Conservation (phyloP, 345 rosid genomes). For the Syzygium aqueum region DNA sequence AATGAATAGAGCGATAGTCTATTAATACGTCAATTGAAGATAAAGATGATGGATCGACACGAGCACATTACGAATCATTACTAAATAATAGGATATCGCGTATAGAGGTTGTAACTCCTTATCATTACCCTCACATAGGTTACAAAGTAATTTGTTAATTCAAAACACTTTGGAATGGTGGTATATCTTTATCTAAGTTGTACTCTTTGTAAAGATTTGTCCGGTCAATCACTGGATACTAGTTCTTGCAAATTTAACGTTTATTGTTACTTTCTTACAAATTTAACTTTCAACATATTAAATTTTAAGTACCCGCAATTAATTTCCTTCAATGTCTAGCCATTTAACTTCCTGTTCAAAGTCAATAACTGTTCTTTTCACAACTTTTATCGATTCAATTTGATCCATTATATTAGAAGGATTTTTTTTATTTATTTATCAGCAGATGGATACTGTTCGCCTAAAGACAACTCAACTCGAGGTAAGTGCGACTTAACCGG, state of each 20-base stretch:
- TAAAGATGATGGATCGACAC: neutral
- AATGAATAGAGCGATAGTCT: neutral
- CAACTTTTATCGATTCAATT: neutral
- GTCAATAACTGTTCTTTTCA: neutral
- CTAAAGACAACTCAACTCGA: accelerated
- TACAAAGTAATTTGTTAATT: neutral
- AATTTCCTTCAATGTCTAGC: neutral
- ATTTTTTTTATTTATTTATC: neutral
- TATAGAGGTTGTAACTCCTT: neutral
- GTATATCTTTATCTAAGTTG: neutral
- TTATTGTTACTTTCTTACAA: neutral
- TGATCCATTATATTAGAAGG: neutral
- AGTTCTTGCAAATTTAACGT: neutral
- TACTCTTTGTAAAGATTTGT: neutral
- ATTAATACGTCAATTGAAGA: neutral
- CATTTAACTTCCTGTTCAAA: neutral
- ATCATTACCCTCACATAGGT: neutral
- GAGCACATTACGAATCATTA: neutral
- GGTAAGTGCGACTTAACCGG: neutral
- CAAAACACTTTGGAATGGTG: neutral
- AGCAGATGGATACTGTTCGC: neutral
- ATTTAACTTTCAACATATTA: neutral
- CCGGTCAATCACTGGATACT: neutral
- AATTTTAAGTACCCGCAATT: neutral
- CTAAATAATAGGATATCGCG: neutral